Evolutionary conservation across 2,329 filamentous ascomycete species (phyloP), one percentile per base, ranked within the genome.

Genomic region (Talaromyces marneffei): DNA sequence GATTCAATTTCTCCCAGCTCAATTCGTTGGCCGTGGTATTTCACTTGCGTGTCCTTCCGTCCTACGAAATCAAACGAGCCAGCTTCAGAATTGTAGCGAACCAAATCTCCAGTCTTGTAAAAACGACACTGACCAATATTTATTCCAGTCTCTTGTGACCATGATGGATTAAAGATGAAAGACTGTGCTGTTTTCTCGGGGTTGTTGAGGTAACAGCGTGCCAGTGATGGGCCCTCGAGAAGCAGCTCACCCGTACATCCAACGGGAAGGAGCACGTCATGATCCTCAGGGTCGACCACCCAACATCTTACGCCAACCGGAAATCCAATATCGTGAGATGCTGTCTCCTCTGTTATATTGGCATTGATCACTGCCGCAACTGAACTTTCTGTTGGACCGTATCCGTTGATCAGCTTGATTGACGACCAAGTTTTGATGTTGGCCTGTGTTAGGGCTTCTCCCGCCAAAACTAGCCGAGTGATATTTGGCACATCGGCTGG

Each of bases 201-300:
- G 39, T 78, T 74, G 20, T 75, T 74, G 16, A 81, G 62, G 57
- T 83, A 83, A 1, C 79, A 79, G 40, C 74, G 71, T 3, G 75
- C 79, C 42, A 77, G 62, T n/a, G 73, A 66, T 39, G 69, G 62
- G 0, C 76, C 75, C 61, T 81, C 79, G 1, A 81, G 69, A 72
- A 75, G 76, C 6, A 75, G 68, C 58, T 75, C 72, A 2, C 72
- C 72, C 37, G 69, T 66, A 60, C 72, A 75, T 5, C 77, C 77
- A 9, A 80, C 75, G 0, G 79, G 78, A 1, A 75, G 70, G 18
- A 80, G 64, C 1, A 82, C 73, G 44, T 78, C 76, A 50, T 61
- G 59, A 0, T 79, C 65, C 80, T 78, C 16, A 80, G 69, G 5
- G 80, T 69, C 44, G 82, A 60, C 66, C 82, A 81, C 4, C 81